Evolutionary conservation across 257 asterid genomes (phyloP).

Genomic region (Fraxinus excelsior): DNA sequence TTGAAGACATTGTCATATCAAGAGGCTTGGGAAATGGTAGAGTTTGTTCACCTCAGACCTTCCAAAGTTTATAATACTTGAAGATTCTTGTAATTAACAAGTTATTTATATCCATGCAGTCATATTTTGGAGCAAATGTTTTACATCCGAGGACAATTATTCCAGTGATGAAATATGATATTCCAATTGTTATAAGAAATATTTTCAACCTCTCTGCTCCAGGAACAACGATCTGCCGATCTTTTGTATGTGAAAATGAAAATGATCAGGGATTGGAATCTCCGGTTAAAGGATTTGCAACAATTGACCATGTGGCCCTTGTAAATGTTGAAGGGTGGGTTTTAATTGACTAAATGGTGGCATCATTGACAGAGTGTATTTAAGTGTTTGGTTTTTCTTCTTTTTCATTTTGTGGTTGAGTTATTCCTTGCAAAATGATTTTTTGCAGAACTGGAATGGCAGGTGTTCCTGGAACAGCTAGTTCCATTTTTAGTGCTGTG

Average conservation of each 20-base stretch:
- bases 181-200: constrained; percentile 96
- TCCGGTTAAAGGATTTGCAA: constrained; percentile 97
- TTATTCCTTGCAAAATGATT: constrained; percentile 21
- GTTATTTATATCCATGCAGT: constrained; percentile 48
- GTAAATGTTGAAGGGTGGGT: constrained; percentile 98
- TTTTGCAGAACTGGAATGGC: constrained; percentile 98
- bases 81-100: constrained; percentile 20
- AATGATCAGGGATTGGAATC: constrained; percentile 54
- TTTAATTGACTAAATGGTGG: constrained; percentile 16
- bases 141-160: constrained; percentile 98
- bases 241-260: constrained; percentile 46
- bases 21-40: constrained; percentile 99
- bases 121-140: constrained; percentile 98
- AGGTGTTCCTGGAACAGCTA: constrained; percentile 98
- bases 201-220: constrained; percentile 93
- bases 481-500: constrained; percentile 85
- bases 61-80: constrained; percentile 23
- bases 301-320: constrained; percentile 95
- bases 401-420: constrained; percentile 4
- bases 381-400: constrained; percentile 4
- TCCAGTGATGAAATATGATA: constrained; percentile 94
- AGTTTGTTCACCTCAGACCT: constrained; percentile 13
- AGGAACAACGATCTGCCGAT: constrained; percentile 84
- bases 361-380: background rate
- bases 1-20: constrained; percentile 86